Base-by-base conservation (phyloP, 2,329 filamentous ascomycete genomes). In the Parascedosporium putredinis region DNA sequence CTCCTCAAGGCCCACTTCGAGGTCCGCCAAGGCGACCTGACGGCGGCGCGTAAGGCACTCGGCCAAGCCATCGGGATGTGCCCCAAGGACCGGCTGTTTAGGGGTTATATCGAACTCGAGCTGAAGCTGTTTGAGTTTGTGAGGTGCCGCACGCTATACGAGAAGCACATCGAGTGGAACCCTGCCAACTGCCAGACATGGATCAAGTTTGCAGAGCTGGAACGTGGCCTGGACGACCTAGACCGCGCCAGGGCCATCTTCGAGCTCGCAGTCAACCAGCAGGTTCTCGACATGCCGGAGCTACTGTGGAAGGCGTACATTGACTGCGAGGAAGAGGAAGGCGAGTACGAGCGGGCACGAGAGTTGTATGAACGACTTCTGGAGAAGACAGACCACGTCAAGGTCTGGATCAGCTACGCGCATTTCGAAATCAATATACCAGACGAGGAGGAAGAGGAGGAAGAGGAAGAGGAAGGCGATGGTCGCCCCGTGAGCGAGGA, bases 391-490 rank as follows among this genome's bases (percentile, higher is more conserved):
- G 84, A 93, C 61, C 93, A 98, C 62, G 89, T 96, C 73, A 98
- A 97, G 74, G 93, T 98, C 53, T 98, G 93, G 93, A 95, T 93
- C 66, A 91, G 87, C 65, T 98, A 91, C 68, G 93, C 93, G n/a
- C 87, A 94, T 65, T 97, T 98, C 62, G 93, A 98, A 67, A 88
- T 97, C 71, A 91, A 93, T 64, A 83, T 95, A 0, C 88, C 89
- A 42, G 89, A 95, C 51, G 78, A 80, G 48, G 79, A 80, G 38
- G 82, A 74, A 9, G 70, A 67, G 3, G 72, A 76, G 20, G 75
- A 75, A 8, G 74, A 73, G 3, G 79, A 78, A 18, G 73, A 74
- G 4, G 78, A 79, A 20, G 77, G 78, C 18, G 79, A 83, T 52
- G 81, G 84, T 71, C 80, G 60, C 69, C 83, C 68, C 2, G 78